A percentile compares a stretch with the other conserved stretches of the same genome.
These are phyloP conservation scores for Boletus sp. DNA, from an alignment of 1,284 basidiomycete species.

Conservation along the genomic window DNA sequence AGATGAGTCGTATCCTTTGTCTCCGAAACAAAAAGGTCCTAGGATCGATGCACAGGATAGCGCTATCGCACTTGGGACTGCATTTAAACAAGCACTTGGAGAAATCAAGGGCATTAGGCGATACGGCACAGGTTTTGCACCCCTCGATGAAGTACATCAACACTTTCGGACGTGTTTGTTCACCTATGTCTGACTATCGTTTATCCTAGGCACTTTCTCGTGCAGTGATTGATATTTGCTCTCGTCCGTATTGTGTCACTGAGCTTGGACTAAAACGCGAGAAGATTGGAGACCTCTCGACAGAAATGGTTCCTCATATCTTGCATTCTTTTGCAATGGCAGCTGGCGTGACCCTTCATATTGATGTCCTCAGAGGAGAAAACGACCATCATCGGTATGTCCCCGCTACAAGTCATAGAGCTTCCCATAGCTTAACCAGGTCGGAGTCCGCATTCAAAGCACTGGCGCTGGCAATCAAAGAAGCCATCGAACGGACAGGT, in stretches of 20 bases:
- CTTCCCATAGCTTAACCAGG: slow-evolving; percentile 45
- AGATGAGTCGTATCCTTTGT: slow-evolving; percentile 66
- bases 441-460: slow-evolving; percentile 99
- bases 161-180: slow-evolving; percentile 10
- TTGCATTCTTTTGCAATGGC: slow-evolving; percentile 94
- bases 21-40: slow-evolving; percentile 19
- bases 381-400: slow-evolving; percentile 97
- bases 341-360: slow-evolving; percentile 89
- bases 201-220: slow-evolving; percentile 80
- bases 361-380: slow-evolving; percentile 92
- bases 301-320: slow-evolving; percentile 97
- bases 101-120: slow-evolving; percentile 94
- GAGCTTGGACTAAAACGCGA: slow-evolving; percentile 91
- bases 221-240: slow-evolving; percentile 98
- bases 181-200: slow-evolving; percentile 7
- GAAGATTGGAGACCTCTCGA: slow-evolving; percentile 96
- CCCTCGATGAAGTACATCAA: slow-evolving; percentile 86
- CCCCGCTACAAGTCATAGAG: slow-evolving; percentile 4
- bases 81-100: slow-evolving; percentile 95
- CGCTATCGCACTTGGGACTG: slow-evolving; percentile 90
- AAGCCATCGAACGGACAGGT: slow-evolving; percentile 91
- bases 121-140: slow-evolving; percentile 97
- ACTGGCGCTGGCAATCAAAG: slow-evolving; percentile 90
- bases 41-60: slow-evolving; percentile 72
- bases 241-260: slow-evolving; percentile 93